A percentile compares a stretch with the other conserved stretches of the same genome.
Conservation (phyloP, 78 protist genomes). For the Guillardia theta region DNA sequence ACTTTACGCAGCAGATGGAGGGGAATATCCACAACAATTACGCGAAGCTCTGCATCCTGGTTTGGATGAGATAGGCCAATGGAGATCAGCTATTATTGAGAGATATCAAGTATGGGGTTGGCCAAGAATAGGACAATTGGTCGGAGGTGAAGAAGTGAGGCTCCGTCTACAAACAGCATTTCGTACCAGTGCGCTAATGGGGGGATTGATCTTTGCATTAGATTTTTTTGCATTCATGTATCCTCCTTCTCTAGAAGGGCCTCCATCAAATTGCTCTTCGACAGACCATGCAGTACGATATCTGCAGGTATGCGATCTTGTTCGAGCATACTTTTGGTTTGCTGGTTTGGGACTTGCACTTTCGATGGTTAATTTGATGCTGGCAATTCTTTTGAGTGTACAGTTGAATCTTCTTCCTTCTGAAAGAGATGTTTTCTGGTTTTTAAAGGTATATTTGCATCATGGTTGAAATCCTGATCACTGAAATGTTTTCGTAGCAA, state of each 20-base stretch:
- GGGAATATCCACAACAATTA: neutral
- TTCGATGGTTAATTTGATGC: neutral
- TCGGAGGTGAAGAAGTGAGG: neutral
- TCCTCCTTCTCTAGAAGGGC: neutral
- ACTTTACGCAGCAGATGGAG: neutral
- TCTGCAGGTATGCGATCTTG: no score
- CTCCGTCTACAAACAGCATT: neutral
- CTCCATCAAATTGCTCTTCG: no score
- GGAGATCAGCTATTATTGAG: neutral
- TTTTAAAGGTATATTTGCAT: neutral
- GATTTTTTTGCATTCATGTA: neutral
- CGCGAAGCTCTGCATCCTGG: neutral
- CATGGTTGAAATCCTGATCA: neutral
- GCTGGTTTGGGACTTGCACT: neutral
- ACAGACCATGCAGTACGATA: no score
- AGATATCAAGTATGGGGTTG: neutral
- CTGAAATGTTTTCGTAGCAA: neutral
- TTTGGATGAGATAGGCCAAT: neutral
- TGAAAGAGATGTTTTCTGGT: neutral
- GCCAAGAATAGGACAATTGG: neutral
- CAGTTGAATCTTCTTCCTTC: neutral
- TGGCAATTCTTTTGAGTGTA: neutral
- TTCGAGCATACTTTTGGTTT: neutral
- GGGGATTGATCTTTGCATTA: neutral
- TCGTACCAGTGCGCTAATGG: neutral